A percentile compares a stretch with the other conserved stretches of the same genome.
Conservation (phyloP, 768 basidiomycete genomes). For the Phanerodontia chrysosporium region DNA sequence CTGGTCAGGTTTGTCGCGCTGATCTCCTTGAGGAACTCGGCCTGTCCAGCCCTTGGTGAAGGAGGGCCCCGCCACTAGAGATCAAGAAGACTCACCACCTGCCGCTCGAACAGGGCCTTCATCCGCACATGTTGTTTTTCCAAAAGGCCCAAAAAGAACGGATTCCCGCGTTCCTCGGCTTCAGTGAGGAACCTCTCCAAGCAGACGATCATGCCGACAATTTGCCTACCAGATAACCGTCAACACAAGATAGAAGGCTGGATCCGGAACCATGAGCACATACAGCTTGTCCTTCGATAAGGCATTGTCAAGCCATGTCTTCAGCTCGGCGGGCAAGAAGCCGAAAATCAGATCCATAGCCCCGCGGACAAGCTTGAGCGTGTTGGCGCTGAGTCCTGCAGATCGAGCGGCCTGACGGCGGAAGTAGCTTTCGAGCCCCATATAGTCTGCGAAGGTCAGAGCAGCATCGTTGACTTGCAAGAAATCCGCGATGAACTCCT, state of each 20-base stretch:
- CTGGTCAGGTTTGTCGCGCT: conserved; percentile 88
- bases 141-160: conserved; percentile 65
- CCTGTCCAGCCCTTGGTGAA: conserved; percentile 38
- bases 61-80: too few species aligned
- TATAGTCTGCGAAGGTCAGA: conserved; percentile 93
- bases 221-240: conserved; percentile 50
- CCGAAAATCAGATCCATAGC: conserved; percentile 96
- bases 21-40: conserved; percentile 81
- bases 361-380: conserved; percentile 75
- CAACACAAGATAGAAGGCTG: not conserved
- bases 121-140: conserved; percentile 81
- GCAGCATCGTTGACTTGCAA: conserved; percentile 86
- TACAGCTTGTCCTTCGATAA: conserved; percentile 76
- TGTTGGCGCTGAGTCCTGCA: conserved; percentile 60
- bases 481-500: conserved; percentile 87
- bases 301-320: conserved; percentile 79
- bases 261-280: conserved; percentile 1
- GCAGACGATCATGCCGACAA: conserved; percentile 76
- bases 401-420: conserved; percentile 82
- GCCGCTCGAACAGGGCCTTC: conserved; percentile 72
- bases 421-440: conserved; percentile 92
- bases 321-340: conserved; percentile 80
- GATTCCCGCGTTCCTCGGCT: conserved; percentile 75
- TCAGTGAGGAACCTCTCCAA: conserved; percentile 76
- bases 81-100: conserved; percentile 46